These are phyloP conservation scores for Lodderomyces jiufengensis DNA, from an alignment of 1,139 yeast genomes.

Conservation along the genomic window DNA sequence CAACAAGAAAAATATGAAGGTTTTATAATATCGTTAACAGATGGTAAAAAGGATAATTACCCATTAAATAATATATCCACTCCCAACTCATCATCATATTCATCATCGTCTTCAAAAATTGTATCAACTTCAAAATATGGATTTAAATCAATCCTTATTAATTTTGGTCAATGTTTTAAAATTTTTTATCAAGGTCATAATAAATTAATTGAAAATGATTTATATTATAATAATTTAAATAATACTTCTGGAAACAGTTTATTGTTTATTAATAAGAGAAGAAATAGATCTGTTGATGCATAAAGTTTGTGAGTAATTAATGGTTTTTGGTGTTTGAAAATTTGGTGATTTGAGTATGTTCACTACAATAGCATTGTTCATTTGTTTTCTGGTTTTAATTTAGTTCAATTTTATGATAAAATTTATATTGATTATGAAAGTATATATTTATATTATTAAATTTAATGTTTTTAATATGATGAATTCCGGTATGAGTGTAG, in stretches of 20 bases:
- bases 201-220: slow-evolving; percentile 41
- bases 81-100: too few relatives aligned
- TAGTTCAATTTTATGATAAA: too few relatives aligned
- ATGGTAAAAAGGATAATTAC: slow-evolving; percentile 59
- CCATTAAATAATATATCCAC: slow-evolving; percentile 51
- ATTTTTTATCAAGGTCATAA: slow-evolving; percentile 69
- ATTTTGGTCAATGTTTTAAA: slow-evolving; percentile 69
- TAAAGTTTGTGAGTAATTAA: too few relatives aligned
- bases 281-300: slow-evolving; percentile 28
- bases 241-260: slow-evolving; percentile 34
- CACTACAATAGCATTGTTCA: too few relatives aligned
- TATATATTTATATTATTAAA: too few relatives aligned
- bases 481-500: too few relatives aligned
- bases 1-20: slow-evolving; percentile 58
- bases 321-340: too few relatives aligned
- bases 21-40: slow-evolving; percentile 62
- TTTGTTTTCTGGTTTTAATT: too few relatives aligned
- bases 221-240: slow-evolving; percentile 32
- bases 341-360: too few relatives aligned
- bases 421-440: too few relatives aligned
- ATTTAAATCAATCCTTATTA: slow-evolving; percentile 69
- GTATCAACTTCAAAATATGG: slow-evolving; percentile 48
- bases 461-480: too few relatives aligned
- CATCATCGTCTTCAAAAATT: slow-evolving; percentile 2
- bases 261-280: slow-evolving; percentile 48